These are phyloP conservation scores for Suillus subaureus DNA, from an alignment of 768 basidiomycete genomes.

Conservation along the genomic window DNA sequence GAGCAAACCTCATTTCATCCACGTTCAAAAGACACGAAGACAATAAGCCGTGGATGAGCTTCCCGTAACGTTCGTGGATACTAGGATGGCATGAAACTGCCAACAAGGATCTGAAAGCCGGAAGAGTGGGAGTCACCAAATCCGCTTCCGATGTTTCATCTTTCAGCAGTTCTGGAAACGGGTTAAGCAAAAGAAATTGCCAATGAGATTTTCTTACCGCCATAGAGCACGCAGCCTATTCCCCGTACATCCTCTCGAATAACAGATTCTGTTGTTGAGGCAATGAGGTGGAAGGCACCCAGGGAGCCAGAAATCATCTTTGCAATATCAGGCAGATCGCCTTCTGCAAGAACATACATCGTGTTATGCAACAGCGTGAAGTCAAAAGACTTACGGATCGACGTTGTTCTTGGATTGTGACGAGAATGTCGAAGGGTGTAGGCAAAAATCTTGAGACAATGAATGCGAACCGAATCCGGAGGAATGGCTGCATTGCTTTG, in stretches of 20 bases:
- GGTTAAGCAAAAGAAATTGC: constrained; percentile 13
- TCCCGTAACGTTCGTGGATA: constrained; percentile 54
- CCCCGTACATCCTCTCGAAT: constrained; percentile 78
- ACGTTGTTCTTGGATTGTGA: constrained; percentile 52
- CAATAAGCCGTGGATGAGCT: constrained; percentile 76
- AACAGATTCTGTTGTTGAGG: constrained; percentile 52
- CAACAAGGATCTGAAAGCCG: constrained; percentile 75
- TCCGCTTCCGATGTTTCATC: constrained; percentile 84
- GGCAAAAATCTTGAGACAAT: constrained; percentile 83
- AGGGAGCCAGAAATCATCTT: constrained; percentile 68
- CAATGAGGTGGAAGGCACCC: constrained; percentile 60
- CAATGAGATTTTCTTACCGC: constrained; percentile 45
- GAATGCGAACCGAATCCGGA: constrained; percentile 43
- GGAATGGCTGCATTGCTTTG: constrained; percentile 41
- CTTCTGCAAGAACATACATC: constrained; percentile 39
- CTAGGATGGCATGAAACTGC: constrained; percentile 47
- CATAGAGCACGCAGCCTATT: constrained; percentile 78
- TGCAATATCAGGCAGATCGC: constrained; percentile 56
- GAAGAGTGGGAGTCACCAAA: constrained; percentile 77
- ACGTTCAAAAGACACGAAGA: constrained; percentile 84
- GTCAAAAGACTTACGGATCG: constrained; percentile 46
- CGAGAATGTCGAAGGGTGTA: constrained; percentile 77
- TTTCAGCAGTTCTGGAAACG: constrained; percentile 68
- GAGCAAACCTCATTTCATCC: constrained; percentile 85
- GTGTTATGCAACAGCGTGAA: constrained; percentile 9